Evolutionary conservation across 164 flowering plant species (phyloP), one percentile per base, ranked within the genome.

Genomic region (Akebia trifoliata): DNA sequence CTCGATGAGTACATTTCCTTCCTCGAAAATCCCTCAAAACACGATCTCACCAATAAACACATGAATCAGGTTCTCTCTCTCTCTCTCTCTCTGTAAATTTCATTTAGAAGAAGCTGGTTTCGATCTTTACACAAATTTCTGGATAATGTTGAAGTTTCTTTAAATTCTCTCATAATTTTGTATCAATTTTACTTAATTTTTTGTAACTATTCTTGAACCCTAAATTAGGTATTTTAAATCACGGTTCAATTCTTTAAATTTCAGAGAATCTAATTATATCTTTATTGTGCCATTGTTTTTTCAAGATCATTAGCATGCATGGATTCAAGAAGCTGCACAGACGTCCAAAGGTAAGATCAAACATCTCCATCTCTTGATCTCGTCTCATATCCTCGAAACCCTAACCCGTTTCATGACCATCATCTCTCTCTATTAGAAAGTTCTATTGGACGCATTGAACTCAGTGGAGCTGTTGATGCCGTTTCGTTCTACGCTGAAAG

Each of bases 231-330:
- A 37, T 17, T 17, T 9, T 10, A 3, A 15, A 22, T 17, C 28
- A 25, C n/a, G n/a, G n/a, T n/a, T n/a, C n/a, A n/a, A n/a, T n/a
- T n/a, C n/a, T n/a, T n/a, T n/a, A n/a, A n/a, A n/a, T n/a, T n/a
- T n/a, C n/a, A n/a, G n/a, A n/a, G n/a, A n/a, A n/a, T n/a, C n/a
- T n/a, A n/a, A n/a, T n/a, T n/a, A n/a, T n/a, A n/a, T n/a, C n/a
- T n/a, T n/a, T n/a, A n/a, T 4, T 25, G 5, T 17, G 30, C 17
- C 15, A 9, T 7, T 22, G 1, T 18, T 32, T 11, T 58, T 9
- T 3, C 15, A 43, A 67, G 70, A 56, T 67, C 46, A 42, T 67
- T 49, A n/a, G 22, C 15, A 48, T 61, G 62, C 61, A 61, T 20
- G 70, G 70, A 14, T 67, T 50, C 61, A 26, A n/a, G 24, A 67